Evolutionary conservation across 2,329 filamentous ascomycete species (phyloP).

Genomic region (Cylindrodendrum hubeiense): DNA sequence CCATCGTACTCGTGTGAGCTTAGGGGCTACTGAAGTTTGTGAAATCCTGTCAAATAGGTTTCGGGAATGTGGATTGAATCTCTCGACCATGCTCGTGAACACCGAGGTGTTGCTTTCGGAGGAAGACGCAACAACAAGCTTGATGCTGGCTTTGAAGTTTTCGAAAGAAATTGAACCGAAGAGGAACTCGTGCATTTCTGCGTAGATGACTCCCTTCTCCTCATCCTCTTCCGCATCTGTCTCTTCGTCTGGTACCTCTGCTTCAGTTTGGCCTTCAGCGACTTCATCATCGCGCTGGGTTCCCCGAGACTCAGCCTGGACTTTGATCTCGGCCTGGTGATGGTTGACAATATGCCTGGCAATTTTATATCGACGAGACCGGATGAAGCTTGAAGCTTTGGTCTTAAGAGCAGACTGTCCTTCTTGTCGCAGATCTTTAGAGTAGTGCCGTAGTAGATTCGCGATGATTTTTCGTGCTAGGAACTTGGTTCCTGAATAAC

Average conservation of each 20-base stretch:
- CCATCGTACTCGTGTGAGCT: constrained; percentile 1
- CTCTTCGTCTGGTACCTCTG: background rate
- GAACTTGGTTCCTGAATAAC: background rate
- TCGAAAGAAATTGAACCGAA: background rate
- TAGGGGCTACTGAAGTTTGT: background rate
- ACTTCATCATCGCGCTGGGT: background rate
- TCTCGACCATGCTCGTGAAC: background rate
- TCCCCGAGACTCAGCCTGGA: background rate
- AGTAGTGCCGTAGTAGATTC: background rate
- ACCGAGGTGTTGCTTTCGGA: background rate
- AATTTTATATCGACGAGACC: background rate
- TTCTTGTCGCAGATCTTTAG: background rate
- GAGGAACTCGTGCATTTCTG: background rate
- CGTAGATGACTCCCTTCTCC: background rate
- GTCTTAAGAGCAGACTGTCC: background rate
- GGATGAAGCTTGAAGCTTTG: background rate
- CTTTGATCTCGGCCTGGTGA: background rate
- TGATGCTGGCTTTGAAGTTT: background rate
- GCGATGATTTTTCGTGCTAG: background rate
- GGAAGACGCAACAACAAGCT: background rate
- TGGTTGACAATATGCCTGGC: constrained; percentile 7
- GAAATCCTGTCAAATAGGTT: background rate
- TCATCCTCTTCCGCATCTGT: background rate
- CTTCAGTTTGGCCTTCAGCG: background rate
- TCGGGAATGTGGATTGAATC: background rate